Evolutionary conservation across 208 protist species (phyloP), one percentile per base, ranked within the genome.

Genomic region (Phytomonas sp.): DNA sequence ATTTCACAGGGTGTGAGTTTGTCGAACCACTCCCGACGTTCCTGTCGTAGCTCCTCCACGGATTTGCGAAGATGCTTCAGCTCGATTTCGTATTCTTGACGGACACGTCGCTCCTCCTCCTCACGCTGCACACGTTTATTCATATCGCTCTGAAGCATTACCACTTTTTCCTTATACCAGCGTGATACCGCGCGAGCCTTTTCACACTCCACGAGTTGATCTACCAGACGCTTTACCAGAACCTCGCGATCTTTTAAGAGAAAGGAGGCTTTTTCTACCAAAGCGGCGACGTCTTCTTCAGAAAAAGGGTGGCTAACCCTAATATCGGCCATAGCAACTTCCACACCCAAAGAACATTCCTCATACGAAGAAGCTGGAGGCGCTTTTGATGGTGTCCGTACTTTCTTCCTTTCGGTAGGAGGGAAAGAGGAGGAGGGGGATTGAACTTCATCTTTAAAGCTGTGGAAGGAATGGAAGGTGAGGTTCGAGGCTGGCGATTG

Each of bases 21-120:
- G 4, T 63, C 63, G 23, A 86, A 64, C 52, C 66, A 32, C 45
- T 78, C 78, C 29, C 76, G 69, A 45, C 76, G 65, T 59, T 83
- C 80, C 42, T 60, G 69, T 29, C 80, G 76, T 37, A 81, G 60
- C 0, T 71, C 72, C 14, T 63, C 62, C 16, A 85, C 69, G 33
- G 70, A 60, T 11, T 30, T 59, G 4, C 68, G 29, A 29, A 81
- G 67, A 30, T 75, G 73, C 36, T 79, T 69, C 40, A 71, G 63
- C 64, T 86, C 74, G 31, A 36, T 16, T 37, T 19, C 62, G 31
- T 29, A 40, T 23, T 26, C 16, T 2, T 8, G 4, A 2, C 37
- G 52, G 4, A 40, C 40, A n/a, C 19, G 45, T 30, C 33, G 42
- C 16, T 8, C 29, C 30, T 26, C 33, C 37, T 29, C 59, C 26